Evolutionary conservation across 2,329 filamentous ascomycete species (phyloP), one percentile per base, ranked within the genome.

Genomic region (Dactylellina drechsleri): DNA sequence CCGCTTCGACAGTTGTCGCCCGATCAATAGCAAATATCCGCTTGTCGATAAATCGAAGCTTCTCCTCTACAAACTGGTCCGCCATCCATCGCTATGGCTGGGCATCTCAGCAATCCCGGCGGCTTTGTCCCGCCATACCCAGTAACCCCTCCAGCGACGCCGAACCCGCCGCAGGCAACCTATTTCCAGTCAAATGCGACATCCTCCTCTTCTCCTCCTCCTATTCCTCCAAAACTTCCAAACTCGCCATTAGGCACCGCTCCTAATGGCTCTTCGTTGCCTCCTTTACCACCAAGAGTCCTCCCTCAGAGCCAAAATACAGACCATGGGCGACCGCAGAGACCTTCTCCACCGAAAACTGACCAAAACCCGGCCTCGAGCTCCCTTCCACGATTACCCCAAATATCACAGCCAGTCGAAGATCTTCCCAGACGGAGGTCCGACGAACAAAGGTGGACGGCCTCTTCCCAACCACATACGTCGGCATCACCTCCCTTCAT

Each of bases 101-200:
- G 57, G 40, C 49, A 64, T 54, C 65, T 68, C 31, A 52, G 43
- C 65, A 53, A 65, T 61, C 64, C 64, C 1, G 58, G 20, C 16
- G 61, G 68, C 68, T 67, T 67, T 53, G 26, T 66, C 26, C 72
- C 72, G 26, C 72, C 72, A 5, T 76, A 76, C 47, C 72, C 72
- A 40, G 72, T 76, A 16, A 76, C 72, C 20, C 72, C 72, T 76
- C 72, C 72, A 50, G 72, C 72, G 26, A 70, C 64, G 23, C 72
- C 72, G 10, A 54, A 28, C 23, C 72, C 64, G 6, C 31, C 71
- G 31, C 59, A 76, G 50, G 36, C 65, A 36, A 59, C 31, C 23
- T 76, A 76, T 47, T 74, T 74, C 59, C 65, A 68, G 18, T 20
- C 58, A 1, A 56, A 45, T 20, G 36, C 15, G 10, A 52, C 47